A percentile compares a stretch with the other conserved stretches of the same genome.
phyloP scores from a whole-genome alignment of 139 green algal species.

The Micractinium sp. region DNA sequence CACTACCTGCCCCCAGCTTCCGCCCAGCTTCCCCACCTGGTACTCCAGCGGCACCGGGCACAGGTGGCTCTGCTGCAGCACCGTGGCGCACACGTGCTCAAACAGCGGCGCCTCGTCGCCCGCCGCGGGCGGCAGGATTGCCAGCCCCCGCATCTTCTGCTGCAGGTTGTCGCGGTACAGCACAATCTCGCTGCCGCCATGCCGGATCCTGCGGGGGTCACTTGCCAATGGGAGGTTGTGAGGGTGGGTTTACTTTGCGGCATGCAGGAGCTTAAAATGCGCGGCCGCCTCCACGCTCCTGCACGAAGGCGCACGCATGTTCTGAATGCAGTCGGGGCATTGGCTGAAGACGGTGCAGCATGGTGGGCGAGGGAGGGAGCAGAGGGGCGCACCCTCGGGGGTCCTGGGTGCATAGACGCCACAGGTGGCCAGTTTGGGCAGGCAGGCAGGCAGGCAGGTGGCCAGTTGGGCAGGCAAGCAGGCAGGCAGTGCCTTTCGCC shows the following conservation, averaged over 20 bases:
- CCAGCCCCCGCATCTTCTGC: constrained; percentile 63
- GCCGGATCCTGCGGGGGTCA: constrained; percentile 49
- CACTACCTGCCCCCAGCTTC: neutral
- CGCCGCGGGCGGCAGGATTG: constrained; percentile 58
- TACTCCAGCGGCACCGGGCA: constrained; percentile 85
- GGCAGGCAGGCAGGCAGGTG: too few relatives aligned
- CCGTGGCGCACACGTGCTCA: constrained; percentile 77
- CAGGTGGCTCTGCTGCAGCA: constrained; percentile 93
- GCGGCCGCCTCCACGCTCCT: too few relatives aligned
- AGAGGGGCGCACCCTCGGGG: neutral
- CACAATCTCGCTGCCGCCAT: constrained; percentile 71
- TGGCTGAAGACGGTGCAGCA: too few relatives aligned
- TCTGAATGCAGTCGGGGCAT: too few relatives aligned
- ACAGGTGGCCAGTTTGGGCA: too few relatives aligned
- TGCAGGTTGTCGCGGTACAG: constrained; percentile 79
- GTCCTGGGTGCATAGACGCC: neutral
- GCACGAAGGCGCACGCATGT: too few relatives aligned
- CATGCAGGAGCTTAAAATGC: too few relatives aligned
- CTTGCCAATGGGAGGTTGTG: too few relatives aligned
- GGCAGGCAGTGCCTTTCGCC: too few relatives aligned
- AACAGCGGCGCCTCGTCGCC: constrained; percentile 39
- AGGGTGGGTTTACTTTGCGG: too few relatives aligned
- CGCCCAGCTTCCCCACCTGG: constrained; percentile 46
- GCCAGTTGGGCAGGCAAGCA: too few relatives aligned
- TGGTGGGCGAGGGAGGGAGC: neutral